Conservation (phyloP, 805 yeast genomes). For the Suhomyces xylopsoci region DNA sequence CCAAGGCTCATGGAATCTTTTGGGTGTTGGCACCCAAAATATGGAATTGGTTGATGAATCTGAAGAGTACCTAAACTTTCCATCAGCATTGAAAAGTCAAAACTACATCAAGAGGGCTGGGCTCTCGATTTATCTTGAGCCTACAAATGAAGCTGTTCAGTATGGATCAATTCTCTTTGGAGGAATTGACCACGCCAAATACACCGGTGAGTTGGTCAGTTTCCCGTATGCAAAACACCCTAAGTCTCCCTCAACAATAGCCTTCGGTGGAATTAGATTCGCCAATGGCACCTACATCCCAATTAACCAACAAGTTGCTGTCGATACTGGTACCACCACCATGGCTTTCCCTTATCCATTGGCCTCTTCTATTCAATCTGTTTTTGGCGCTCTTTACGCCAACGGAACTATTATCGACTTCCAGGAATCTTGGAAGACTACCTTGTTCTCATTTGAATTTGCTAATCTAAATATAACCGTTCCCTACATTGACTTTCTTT, state of each 20-base stretch:
- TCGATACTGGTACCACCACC: not conserved
- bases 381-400: too few species aligned
- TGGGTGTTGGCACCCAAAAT: not conserved
- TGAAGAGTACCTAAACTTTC: conserved; percentile 46
- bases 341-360: not conserved
- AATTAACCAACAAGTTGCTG: too few species aligned
- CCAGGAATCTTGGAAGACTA: not conserved
- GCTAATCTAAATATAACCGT: not conserved
- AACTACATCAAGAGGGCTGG: conserved; percentile 55
- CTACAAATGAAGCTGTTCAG: conserved; percentile 25
- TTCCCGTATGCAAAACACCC: not conserved
- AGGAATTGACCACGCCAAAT: conserved; percentile 65
- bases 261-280: too few species aligned
- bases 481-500: not conserved
- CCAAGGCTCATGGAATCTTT: too few species aligned
- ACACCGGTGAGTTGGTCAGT: conserved; percentile 40
- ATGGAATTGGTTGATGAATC: not conserved
- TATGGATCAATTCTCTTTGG: conserved; percentile 65
- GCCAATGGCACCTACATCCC: too few species aligned
- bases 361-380: too few species aligned
- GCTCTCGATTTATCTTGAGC: conserved; percentile 62
- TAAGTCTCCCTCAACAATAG: too few species aligned
- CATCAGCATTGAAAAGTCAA: conserved; percentile 52
- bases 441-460: not conserved
- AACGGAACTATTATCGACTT: not conserved